These are phyloP conservation scores for Acanthochlamys bracteata DNA, from an alignment of 106 monocot genomes.

Conservation along the genomic window DNA sequence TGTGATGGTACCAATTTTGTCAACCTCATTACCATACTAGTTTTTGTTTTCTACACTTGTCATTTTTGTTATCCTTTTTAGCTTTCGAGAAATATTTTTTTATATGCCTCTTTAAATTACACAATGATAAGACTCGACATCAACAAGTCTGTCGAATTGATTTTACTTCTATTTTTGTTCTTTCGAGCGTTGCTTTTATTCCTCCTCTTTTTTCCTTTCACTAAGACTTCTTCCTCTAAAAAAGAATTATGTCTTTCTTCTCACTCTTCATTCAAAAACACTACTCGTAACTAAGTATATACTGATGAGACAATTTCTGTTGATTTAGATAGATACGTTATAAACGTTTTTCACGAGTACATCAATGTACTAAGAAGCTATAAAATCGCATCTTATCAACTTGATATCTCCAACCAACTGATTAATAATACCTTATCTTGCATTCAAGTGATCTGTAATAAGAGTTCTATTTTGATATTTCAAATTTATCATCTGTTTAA, in stretches of 20 bases:
- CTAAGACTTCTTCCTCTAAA: background rate
- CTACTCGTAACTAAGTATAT: background rate
- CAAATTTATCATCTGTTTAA: background rate
- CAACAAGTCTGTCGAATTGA: background rate
- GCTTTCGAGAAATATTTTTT: background rate
- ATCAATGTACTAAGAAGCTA: background rate
- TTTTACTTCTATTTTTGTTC: background rate
- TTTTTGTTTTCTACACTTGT: background rate
- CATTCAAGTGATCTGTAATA: too few relatives aligned
- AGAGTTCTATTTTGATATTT: background rate
- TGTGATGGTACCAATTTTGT: background rate
- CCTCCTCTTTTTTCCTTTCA: background rate
- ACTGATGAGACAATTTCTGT: background rate
- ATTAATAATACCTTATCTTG: too few relatives aligned
- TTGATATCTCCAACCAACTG: background rate
- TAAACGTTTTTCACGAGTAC: background rate
- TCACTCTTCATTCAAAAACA: background rate
- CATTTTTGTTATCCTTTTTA: background rate
- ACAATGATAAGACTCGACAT: background rate
- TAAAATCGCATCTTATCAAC: background rate
- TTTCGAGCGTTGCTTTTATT: background rate
- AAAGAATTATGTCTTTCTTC: background rate
- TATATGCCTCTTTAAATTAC: background rate
- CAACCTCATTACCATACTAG: background rate
- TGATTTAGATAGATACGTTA: background rate